Percentiles rank a stretch among this genome's conserved stretches.
Conservation (phyloP, 78 protist species). For the Creolimax fragrantissima region DNA sequence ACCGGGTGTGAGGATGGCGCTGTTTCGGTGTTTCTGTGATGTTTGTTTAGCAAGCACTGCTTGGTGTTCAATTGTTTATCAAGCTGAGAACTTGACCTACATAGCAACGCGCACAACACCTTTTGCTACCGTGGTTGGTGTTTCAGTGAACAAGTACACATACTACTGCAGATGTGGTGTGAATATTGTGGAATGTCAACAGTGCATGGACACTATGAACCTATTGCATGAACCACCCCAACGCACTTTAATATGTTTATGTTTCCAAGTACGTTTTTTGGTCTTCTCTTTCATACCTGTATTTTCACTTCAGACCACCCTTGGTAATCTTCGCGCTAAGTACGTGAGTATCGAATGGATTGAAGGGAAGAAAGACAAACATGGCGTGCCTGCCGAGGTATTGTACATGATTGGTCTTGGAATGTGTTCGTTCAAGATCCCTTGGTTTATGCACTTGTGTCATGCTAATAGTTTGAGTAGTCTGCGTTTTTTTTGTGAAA, state of each 20-base stretch:
- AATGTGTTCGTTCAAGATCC: too few species aligned
- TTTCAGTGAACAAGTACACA: not conserved
- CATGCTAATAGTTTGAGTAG: too few species aligned
- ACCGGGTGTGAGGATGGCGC: not conserved
- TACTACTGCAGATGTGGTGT: not conserved
- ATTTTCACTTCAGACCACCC: not conserved
- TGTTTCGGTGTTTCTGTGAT: not conserved
- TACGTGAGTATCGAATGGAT: constrained; percentile 1
- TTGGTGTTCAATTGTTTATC: not conserved
- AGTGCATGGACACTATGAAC: not conserved
- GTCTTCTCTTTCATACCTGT: not conserved
- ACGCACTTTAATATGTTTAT: not conserved
- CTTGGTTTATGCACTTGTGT: too few species aligned
- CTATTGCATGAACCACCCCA: not conserved
- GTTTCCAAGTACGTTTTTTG: too few species aligned
- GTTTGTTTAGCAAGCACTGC: not conserved
- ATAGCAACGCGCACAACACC: not conserved
- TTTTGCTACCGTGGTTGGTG: not conserved
- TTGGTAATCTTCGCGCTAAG: not conserved
- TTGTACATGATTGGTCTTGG: too few species aligned
- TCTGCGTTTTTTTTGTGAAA: too few species aligned
- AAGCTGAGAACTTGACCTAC: not conserved
- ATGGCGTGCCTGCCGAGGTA: too few species aligned
- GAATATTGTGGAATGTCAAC: not conserved
- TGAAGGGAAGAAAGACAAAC: not conserved